Evolutionary conservation across 2,329 filamentous ascomycete species (phyloP), one percentile per base, ranked within the genome.

Genomic region (Orbilia ellipsospora): DNA sequence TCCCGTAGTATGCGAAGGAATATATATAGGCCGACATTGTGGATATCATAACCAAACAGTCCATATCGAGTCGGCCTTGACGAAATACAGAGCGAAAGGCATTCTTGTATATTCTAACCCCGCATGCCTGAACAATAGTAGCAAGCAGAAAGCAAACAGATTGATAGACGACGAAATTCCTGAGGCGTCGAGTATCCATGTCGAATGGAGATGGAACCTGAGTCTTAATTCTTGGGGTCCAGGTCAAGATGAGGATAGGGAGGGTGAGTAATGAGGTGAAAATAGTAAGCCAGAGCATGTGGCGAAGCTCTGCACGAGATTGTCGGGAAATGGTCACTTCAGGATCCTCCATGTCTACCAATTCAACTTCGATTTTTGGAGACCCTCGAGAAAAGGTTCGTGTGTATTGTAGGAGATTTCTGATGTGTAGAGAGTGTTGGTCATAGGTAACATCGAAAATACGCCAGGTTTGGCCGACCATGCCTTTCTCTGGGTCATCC

Each of bases 11-110:
- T 0, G 88, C 83, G 2, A 88, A 82, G 0, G 87, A 92, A 80
- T 88, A 92, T 2, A 88, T 78, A 77, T 90, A 92, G 0, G 90
- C 90, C 0, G 87, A 85, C n/a, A 84, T 88, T 0, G 88, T 91
- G 80, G 89, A 90, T 26, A 92, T 77, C 0, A 90, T 87, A 52
- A 92, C 86, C 10, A 92, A 82, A 2, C 91, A 81, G 77, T 92
- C 90, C 88, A 92, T 91, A 78, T 92, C 89, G 8, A 91, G 85
- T 0, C 88, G 82, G 0, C 82, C 80, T 0, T 86, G 86, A 78
- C 88, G 88, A 1, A 90, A 78, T 0, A 92, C 80, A 0, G 85
- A 84, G 77, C 88, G 88, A 15, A 90, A 80, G 0, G 87, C 86
- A 0, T 82, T 83, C 0, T 82, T 85, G 76, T 88, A 88, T 15